phyloP scores from a whole-genome alignment of 1,284 basidiomycete genomes.

The Boletus smithii region DNA sequence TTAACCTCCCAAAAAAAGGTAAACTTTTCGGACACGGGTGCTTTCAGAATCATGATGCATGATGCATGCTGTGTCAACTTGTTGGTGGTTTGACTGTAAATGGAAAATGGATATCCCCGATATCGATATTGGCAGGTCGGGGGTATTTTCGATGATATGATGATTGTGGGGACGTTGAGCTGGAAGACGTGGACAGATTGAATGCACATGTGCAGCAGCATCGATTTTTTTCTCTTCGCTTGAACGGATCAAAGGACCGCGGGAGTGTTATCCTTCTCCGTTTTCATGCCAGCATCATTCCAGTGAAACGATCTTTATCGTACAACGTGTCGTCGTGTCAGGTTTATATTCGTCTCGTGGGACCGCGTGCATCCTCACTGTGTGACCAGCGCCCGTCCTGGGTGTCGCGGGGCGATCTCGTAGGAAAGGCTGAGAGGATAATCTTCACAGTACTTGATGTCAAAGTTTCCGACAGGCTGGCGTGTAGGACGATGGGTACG shows the following conservation, averaged over 20 bases:
- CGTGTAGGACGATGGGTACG: neutral
- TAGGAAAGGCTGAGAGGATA: neutral
- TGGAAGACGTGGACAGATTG: no score
- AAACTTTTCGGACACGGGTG: no score
- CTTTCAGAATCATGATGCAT: no score
- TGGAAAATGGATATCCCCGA: no score
- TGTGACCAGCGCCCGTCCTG: neutral
- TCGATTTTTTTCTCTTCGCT: neutral
- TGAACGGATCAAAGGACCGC: slow-evolving; percentile 10
- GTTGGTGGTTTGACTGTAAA: no score
- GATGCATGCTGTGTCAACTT: no score
- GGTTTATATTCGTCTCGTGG: neutral
- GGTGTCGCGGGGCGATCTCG: neutral
- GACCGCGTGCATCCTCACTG: neutral
- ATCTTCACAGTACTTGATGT: neutral
- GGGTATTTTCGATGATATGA: no score
- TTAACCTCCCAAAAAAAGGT: no score
- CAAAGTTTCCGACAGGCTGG: neutral
- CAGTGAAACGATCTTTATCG: neutral
- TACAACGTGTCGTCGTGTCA: neutral
- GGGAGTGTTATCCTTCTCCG: neutral
- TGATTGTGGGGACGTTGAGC: no score
- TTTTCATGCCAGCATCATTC: neutral
- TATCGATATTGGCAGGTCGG: no score
- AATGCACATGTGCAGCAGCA: no score